phyloP scores from a whole-genome alignment of 208 protist species.

The Trypanosoma boissoni region DNA sequence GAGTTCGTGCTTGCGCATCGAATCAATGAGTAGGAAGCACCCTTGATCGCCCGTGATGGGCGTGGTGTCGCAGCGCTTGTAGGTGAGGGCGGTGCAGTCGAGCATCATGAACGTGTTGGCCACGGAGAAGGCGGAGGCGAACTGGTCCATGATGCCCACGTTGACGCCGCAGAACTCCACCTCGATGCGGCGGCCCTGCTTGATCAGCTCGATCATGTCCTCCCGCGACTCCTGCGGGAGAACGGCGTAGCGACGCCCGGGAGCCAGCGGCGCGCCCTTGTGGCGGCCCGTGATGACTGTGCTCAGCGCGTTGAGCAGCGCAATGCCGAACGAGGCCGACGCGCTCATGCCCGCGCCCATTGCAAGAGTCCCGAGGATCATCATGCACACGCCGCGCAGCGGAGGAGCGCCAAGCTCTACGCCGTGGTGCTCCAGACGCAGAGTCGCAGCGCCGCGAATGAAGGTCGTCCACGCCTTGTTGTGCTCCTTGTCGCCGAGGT shows the following conservation, averaged over 20 bases:
- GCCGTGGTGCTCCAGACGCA: constrained; percentile 54
- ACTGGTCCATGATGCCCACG: constrained; percentile 94
- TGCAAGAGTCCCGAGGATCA: constrained; percentile 68
- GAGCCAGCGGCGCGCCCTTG: constrained; percentile 9
- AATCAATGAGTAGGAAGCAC: constrained; percentile 70
- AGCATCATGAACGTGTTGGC: constrained; percentile 71
- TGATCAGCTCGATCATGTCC: constrained; percentile 49
- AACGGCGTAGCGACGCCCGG: constrained; percentile 33
- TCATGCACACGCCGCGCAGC: constrained; percentile 61
- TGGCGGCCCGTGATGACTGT: constrained; percentile 35
- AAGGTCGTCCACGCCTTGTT: constrained; percentile 72
- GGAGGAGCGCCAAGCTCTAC: constrained; percentile 28
- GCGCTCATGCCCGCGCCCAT: constrained; percentile 85
- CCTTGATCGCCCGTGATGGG: constrained; percentile 52
- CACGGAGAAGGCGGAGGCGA: constrained; percentile 73
- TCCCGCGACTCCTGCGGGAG: constrained; percentile 31
- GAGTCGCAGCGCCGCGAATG: constrained; percentile 51
- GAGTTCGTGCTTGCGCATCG: constrained; percentile 72
- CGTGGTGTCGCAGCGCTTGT: constrained; percentile 43
- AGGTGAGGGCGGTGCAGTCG: constrained; percentile 74
- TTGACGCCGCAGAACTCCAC: constrained; percentile 78
- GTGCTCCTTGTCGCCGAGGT: constrained; percentile 20
- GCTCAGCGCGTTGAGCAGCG: constrained; percentile 54
- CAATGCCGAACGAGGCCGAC: constrained; percentile 80
- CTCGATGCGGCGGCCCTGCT: constrained; percentile 76